phyloP scores from a whole-genome alignment of 352 stramenopile species.

The Globisporangium middletonii region DNA sequence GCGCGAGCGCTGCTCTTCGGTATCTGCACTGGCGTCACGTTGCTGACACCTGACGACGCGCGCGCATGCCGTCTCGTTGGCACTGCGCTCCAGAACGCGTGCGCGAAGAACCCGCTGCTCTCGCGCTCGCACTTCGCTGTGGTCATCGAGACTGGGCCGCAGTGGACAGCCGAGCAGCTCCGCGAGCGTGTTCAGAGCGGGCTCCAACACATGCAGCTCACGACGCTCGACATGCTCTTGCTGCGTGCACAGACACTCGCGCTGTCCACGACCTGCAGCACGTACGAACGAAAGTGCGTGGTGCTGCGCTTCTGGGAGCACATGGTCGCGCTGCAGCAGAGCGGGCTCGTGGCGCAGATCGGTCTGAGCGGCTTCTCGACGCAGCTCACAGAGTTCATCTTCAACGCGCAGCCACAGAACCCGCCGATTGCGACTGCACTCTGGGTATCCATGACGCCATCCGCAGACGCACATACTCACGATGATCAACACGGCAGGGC shows the following conservation, averaged over 20 bases:
- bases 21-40: conserved; percentile 29
- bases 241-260: conserved; percentile 21
- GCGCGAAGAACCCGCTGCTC: conserved; percentile 22
- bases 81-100: conserved; percentile 20
- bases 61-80: conserved; percentile 21
- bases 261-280: conserved; percentile 2
- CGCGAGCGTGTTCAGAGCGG: conserved; percentile 21
- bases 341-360: conserved; percentile 29
- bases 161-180: conserved; percentile 17
- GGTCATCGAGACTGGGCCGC: conserved; percentile 15
- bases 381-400: conserved; percentile 56
- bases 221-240: conserved; percentile 39
- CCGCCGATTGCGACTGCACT: conserved; percentile 21
- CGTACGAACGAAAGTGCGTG: conserved; percentile 32
- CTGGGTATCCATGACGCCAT: not conserved
- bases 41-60: conserved; percentile 27
- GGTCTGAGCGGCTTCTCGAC: conserved; percentile 39
- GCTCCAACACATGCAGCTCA: conserved; percentile 25
- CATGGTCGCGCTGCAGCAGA: conserved; percentile 29
- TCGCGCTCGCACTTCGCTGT: conserved; percentile 25
- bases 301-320: conserved; percentile 39
- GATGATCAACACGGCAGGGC: not conserved
- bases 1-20: conserved; percentile 21
- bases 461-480: not conserved
- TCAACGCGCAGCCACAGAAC: conserved; percentile 20